Conservation (phyloP, 2,329 filamentous ascomycete species). For the Cyphellophora europaea region DNA sequence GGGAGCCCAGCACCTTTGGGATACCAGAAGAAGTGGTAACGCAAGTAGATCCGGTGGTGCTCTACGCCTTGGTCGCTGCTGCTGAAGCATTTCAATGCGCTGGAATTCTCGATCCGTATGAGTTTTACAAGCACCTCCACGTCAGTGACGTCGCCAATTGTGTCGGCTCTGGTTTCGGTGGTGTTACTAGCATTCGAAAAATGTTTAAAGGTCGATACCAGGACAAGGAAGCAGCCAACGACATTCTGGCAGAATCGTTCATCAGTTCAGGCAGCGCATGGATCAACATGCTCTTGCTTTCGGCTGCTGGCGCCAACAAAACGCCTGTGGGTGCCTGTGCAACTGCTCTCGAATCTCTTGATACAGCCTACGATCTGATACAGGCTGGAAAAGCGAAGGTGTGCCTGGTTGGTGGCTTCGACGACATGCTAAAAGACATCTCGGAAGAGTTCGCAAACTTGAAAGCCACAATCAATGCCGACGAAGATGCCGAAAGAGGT, state of each 20-base stretch:
- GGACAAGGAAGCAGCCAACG: conserved; percentile 23
- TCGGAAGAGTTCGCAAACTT: conserved; percentile 27
- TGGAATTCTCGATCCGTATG: conserved; percentile 25
- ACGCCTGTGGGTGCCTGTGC: conserved; percentile 31
- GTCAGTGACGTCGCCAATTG: conserved; percentile 27
- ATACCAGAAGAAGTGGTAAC: conserved; percentile 27
- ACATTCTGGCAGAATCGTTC: conserved; percentile 28
- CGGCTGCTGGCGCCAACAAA: conserved; percentile 24
- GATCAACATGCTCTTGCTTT: conserved; percentile 35
- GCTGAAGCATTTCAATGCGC: conserved; percentile 26
- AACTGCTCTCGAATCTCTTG: conserved; percentile 28
- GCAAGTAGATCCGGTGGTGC: conserved; percentile 26
- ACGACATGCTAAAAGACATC: conserved; percentile 27
- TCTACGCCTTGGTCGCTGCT: conserved; percentile 24
- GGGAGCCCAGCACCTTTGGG: conserved; percentile 26
- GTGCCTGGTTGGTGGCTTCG: conserved; percentile 26
- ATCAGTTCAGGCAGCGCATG: conserved; percentile 28
- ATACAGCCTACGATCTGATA: conserved; percentile 27
- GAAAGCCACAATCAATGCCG: conserved; percentile 26
- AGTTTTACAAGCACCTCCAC: conserved; percentile 25
- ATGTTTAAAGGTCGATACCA: conserved; percentile 24
- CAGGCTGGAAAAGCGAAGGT: conserved; percentile 22
- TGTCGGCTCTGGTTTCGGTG: conserved; percentile 26
- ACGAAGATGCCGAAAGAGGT: conserved; percentile 21
- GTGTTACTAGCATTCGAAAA: conserved; percentile 18